Percentiles rank a stretch among this genome's conserved stretches.
Evolutionary conservation across 345 rosid species (phyloP).

Genomic region (Eucalyptus erythrocorys): DNA sequence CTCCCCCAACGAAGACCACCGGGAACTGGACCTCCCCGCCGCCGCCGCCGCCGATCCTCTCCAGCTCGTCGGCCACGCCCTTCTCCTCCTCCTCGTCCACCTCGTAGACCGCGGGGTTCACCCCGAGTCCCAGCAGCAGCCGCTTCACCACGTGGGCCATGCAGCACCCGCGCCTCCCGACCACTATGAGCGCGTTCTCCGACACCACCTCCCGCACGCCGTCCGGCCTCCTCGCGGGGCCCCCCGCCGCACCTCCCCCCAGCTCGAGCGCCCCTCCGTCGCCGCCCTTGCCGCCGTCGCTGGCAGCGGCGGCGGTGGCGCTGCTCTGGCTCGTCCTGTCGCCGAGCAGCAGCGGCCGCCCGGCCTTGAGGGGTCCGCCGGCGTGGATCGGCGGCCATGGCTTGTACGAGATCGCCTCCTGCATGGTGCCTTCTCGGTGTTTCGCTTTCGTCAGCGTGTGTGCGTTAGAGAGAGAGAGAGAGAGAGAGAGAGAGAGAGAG

Average conservation of each 20-base stretch:
- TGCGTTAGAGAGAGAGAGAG: neutral
- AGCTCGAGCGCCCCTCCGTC: neutral
- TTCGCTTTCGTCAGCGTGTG: neutral
- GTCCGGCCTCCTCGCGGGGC: neutral
- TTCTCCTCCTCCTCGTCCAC: constrained; percentile 50
- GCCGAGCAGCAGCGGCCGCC: neutral
- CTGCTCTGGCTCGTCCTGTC: neutral
- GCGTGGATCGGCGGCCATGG: constrained; percentile 13
- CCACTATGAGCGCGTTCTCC: constrained; percentile 74
- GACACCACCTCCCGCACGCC: constrained; percentile 22
- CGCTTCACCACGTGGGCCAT: constrained; percentile 84
- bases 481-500: neutral
- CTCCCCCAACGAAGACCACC: constrained; percentile 72
- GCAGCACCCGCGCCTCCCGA: constrained; percentile 74
- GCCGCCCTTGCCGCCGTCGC: neutral
- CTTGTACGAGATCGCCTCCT: constrained; percentile 28
- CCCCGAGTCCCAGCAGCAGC: constrained; percentile 67
- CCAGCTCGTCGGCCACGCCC: constrained; percentile 21
- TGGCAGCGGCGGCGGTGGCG: neutral
- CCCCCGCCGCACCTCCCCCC: neutral
- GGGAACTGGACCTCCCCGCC: constrained; percentile 44
- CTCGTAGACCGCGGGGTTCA: constrained; percentile 68
- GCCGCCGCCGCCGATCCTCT: neutral
- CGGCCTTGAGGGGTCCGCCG: neutral
- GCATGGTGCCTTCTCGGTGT: constrained; percentile 6